Percentiles rank a stretch among this genome's conserved stretches.
These are phyloP conservation scores for Argentina anserina DNA, from an alignment of 306 rosid species.

Conservation along the genomic window DNA sequence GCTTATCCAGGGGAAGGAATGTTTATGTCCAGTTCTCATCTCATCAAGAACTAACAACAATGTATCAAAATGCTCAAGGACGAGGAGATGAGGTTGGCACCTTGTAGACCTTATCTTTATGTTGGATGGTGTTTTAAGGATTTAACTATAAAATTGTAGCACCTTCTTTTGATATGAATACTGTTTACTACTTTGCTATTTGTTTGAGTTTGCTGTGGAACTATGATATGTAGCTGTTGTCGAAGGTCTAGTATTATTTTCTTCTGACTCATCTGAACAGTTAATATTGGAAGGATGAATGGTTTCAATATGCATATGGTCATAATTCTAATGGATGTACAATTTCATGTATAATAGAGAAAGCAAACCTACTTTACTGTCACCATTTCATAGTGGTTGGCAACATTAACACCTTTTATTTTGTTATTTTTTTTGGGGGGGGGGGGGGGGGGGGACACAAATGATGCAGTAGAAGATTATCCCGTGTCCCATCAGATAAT, in stretches of 20 bases:
- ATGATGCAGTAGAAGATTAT: too few relatives aligned
- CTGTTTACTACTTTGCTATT: not conserved
- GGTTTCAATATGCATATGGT: not conserved
- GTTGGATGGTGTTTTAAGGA: constrained; percentile 1
- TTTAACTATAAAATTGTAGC: constrained; percentile 4
- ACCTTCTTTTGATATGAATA: not conserved
- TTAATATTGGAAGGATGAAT: not conserved
- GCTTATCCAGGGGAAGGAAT: constrained; percentile 82
- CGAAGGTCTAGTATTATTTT: not conserved
- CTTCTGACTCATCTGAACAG: not conserved
- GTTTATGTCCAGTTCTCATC: constrained; percentile 97
- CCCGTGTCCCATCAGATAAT: not conserved
- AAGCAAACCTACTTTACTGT: not conserved
- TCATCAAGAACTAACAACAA: constrained; percentile 91
- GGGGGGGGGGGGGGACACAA: too few relatives aligned
- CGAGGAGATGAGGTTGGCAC: constrained; percentile 94
- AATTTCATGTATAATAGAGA: not conserved
- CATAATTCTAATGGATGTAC: not conserved
- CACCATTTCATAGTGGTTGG: not conserved
- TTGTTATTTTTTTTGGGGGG: too few relatives aligned
- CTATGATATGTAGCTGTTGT: not conserved
- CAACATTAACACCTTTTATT: not conserved
- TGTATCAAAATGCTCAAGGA: constrained; percentile 87
- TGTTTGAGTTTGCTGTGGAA: not conserved
- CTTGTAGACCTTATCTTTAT: constrained; percentile 17